phyloP scores from a whole-genome alignment of 2,329 filamentous ascomycete genomes.

The Ophiostoma perfectum region DNA sequence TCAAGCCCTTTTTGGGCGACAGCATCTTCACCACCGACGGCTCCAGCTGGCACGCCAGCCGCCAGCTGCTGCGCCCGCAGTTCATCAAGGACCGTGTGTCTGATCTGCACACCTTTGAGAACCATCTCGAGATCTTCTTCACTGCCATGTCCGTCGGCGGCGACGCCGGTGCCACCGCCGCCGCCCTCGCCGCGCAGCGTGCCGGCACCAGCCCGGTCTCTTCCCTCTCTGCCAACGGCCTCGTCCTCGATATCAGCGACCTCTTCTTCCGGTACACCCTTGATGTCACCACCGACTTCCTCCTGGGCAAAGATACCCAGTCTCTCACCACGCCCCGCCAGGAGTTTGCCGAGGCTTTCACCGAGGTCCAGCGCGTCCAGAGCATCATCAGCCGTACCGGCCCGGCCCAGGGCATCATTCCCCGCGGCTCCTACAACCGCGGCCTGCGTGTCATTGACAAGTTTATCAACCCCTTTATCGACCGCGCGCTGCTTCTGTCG shows the following conservation, averaged over 20 bases:
- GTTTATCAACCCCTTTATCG: conserved; percentile 74
- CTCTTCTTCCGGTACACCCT: conserved; percentile 82
- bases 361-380: conserved; percentile 70
- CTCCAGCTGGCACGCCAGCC: conserved; percentile 68
- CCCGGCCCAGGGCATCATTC: conserved; percentile 57
- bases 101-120: conserved; percentile 75
- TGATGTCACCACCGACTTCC: conserved; percentile 79
- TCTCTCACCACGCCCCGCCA: conserved; percentile 55
- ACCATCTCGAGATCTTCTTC: conserved; percentile 70
- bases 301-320: conserved; percentile 71
- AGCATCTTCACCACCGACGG: conserved; percentile 79
- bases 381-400: conserved; percentile 60
- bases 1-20: conserved; percentile 69
- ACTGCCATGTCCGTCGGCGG: conserved; percentile 57
- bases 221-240: conserved; percentile 54
- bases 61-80: conserved; percentile 78
- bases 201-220: conserved; percentile 53
- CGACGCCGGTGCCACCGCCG: conserved; percentile 53
- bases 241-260: conserved; percentile 63
- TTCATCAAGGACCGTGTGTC: conserved; percentile 81
- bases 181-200: conserved; percentile 51
- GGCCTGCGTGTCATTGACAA: conserved; percentile 64
- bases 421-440: conserved; percentile 57
- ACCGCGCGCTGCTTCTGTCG: conserved; percentile 62
- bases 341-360: conserved; percentile 76